Evolutionary conservation across 1,139 yeast genomes (phyloP).

Genomic region (Lodderomyces theae): DNA sequence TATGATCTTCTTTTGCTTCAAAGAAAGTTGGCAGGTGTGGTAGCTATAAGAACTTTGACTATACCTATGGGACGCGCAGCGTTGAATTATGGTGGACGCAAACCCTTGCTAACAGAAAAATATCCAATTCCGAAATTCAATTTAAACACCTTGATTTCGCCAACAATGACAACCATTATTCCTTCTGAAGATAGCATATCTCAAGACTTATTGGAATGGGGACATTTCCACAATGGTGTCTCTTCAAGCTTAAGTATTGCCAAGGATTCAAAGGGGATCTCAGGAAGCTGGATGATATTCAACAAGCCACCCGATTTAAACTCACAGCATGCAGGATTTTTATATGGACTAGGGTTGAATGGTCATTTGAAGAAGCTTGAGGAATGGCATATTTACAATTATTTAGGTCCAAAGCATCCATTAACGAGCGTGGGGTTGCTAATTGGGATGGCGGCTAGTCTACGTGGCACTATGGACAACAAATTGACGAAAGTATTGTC

Average conservation of each 20-base stretch:
- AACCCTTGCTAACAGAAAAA: constrained; percentile 81
- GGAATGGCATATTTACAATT: constrained; percentile 96
- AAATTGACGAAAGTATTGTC: constrained; percentile 87
- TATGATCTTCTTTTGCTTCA: constrained; percentile 58
- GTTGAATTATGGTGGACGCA: constrained; percentile 63
- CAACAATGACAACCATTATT: constrained; percentile 63
- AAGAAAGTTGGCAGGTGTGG: constrained; percentile 60
- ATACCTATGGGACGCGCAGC: constrained; percentile 80
- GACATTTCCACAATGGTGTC: constrained; percentile 89
- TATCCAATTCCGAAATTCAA: constrained; percentile 78
- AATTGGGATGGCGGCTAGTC: constrained; percentile 91
- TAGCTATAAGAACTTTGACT: constrained; percentile 71
- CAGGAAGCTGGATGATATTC: constrained; percentile 91
- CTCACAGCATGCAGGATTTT: constrained; percentile 91
- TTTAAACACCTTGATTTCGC: constrained; percentile 63
- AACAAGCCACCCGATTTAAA: constrained; percentile 71
- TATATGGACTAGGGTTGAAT: constrained; percentile 87
- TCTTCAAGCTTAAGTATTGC: constrained; percentile 82
- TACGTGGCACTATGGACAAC: constrained; percentile 78
- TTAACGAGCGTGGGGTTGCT: constrained; percentile 83
- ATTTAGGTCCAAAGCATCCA: constrained; percentile 85
- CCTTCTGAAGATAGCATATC: constrained; percentile 56
- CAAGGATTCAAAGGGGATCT: constrained; percentile 64
- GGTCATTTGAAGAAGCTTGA: constrained; percentile 83
- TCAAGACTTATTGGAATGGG: constrained; percentile 66